Evolutionary conservation across 228 moss, liverwort and hornwort genomes (phyloP).

Genomic region (Sphagnum magellanicum): DNA sequence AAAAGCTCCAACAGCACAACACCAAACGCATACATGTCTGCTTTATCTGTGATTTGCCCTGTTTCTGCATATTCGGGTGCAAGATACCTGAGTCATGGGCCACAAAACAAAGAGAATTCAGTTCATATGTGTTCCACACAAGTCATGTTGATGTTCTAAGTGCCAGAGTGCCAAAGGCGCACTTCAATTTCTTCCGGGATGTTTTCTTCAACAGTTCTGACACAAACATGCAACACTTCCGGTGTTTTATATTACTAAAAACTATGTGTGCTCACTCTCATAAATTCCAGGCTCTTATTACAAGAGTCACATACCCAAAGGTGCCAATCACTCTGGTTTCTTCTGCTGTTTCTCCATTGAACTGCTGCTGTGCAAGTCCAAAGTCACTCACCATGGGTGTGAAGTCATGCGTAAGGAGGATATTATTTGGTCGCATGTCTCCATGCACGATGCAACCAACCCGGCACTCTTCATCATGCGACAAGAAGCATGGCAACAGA

Average conservation of each 20-base stretch:
- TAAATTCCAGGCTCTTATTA: too few species aligned
- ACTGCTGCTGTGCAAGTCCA: conserved; percentile 65
- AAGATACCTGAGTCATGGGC: conserved; percentile 20
- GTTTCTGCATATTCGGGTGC: conserved; percentile 74
- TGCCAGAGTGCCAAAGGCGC: neutral
- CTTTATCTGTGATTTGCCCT: conserved; percentile 68
- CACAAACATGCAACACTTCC: neutral
- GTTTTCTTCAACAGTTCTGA: neutral
- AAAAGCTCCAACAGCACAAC: conserved; percentile 70
- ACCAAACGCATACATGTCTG: conserved; percentile 71
- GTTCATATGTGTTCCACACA: neutral
- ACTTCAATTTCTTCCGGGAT: neutral
- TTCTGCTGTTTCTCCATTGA: conserved; percentile 45
- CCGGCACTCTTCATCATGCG: conserved; percentile 40
- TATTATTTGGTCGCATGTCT: conserved; percentile 70
- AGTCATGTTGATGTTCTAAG: neutral
- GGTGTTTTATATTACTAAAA: neutral
- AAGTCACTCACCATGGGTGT: conserved; percentile 75
- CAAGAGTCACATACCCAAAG: conserved; percentile 26
- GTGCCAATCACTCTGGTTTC: conserved; percentile 76
- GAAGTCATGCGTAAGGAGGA: conserved; percentile 67
- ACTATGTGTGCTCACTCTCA: neutral
- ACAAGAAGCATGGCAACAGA: too few species aligned
- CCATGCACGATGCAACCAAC: conserved; percentile 74
- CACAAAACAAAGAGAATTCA: neutral